phyloP scores from a whole-genome alignment of 148 eudicot species.

The Nepenthes gracilis region DNA sequence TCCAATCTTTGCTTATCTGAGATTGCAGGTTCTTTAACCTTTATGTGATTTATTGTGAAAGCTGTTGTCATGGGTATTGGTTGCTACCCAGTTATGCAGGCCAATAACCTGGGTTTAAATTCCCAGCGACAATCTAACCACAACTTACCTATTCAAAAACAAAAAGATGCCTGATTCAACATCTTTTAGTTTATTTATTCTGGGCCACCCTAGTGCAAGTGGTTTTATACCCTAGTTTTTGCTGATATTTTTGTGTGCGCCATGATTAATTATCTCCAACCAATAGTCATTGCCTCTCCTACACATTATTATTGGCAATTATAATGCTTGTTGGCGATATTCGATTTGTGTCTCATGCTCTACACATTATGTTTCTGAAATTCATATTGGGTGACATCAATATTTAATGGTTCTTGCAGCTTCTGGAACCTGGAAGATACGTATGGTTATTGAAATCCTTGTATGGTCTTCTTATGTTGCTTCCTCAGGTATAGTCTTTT shows the following conservation, averaged over 20 bases:
- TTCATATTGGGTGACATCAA: not conserved
- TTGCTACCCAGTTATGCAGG: not conserved
- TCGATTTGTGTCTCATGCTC: too few species aligned
- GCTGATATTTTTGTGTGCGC: not conserved
- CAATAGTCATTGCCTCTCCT: too few species aligned
- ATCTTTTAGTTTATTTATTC: too few species aligned
- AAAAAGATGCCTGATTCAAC: too few species aligned
- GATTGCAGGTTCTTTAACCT: conserved; percentile 62
- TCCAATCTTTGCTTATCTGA: conserved; percentile 77
- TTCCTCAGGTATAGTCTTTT: conserved; percentile 67
- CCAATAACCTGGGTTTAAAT: not conserved
- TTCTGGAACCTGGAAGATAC: conserved; percentile 93
- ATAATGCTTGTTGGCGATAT: too few species aligned
- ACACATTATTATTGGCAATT: too few species aligned
- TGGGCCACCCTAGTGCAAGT: too few species aligned
- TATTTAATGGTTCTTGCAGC: conserved; percentile 40
- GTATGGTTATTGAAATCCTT: conserved; percentile 78
- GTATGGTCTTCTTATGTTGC: conserved; percentile 93
- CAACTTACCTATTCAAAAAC: too few species aligned
- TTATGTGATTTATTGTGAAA: not conserved
- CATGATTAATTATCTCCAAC: too few species aligned
- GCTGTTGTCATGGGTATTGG: not conserved
- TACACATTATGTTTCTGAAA: not conserved
- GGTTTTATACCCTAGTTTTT: not conserved
- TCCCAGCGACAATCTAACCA: too few species aligned